Base-by-base conservation (phyloP, 2,329 filamentous ascomycete genomes). In the Ustulina deusta region DNA sequence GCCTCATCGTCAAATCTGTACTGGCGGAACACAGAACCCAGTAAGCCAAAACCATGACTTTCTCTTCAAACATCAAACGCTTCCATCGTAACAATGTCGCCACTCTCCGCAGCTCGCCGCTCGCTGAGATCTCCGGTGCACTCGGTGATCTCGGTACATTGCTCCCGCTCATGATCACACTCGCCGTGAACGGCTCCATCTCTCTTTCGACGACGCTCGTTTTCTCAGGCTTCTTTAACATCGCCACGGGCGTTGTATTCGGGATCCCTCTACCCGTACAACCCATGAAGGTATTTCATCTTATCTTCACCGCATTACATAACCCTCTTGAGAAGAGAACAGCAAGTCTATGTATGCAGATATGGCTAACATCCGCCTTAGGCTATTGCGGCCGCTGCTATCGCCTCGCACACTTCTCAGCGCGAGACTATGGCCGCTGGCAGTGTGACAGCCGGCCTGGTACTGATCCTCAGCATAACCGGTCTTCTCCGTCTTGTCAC, bases 231-330 rank as follows among this genome's bases (percentile, higher is more conserved):
- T 76, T 94, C 10, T 95, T 91, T 79, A 98, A 98, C 75, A 88
- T 97, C 63, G 75, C 92, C 13, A 97, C 94, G 0, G 96, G 95
- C 20, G 77, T 90, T 1, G 80, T 90, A 36, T 98, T 97, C 75
- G 95, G 95, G 6, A 91, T 98, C 46, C 95, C 95, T 1, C 81
- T 97, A 3, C 94, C 94, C 0, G 94, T 97, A 0, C 94, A 97
- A 81, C 94, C 94, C n/a, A 90, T 90, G 88, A 90, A 90, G 82
- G 86, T 87, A 73, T 36, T 48, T 6, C 29, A 59, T 42, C 38
- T 25, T 17, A 36, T 42, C 11, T 52, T 29, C 17, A 36, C 51
- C 44, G 3, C 20, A 27, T 36, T 25, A 15, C 27, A 25, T 52
- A 46, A 11, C 17, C 51, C 10, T 56, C 38, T 29, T 13, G 46